phyloP scores from a whole-genome alignment of 257 asterid species.

The Ilex asprella region DNA sequence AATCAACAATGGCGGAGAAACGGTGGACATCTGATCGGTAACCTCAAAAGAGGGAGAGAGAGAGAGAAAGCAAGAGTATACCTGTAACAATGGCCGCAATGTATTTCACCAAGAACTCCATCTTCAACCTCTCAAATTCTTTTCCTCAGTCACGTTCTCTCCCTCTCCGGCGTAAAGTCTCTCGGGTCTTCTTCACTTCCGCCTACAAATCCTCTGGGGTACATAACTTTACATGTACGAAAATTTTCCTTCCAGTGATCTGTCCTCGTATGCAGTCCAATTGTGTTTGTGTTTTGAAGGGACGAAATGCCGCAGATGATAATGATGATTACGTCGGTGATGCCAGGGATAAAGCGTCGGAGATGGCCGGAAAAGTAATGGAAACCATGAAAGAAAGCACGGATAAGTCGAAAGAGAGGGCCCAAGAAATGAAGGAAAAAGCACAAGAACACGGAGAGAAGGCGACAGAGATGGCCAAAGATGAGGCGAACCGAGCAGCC shows the following conservation, averaged over 20 bases:
- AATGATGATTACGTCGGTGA: slow-evolving; percentile 24
- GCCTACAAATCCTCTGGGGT: slow-evolving; percentile 50
- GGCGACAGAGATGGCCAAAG: slow-evolving; percentile 19
- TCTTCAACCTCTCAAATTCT: slow-evolving; percentile 38
- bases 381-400: slow-evolving; percentile 17
- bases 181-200: slow-evolving; percentile 59
- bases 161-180: slow-evolving; percentile 27
- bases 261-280: too few relatives aligned
- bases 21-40: too few relatives aligned
- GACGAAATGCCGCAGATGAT: slow-evolving; percentile 32
- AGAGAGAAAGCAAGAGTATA: too few relatives aligned
- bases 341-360: slow-evolving; percentile 6
- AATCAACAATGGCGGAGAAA: too few relatives aligned
- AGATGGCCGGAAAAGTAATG: slow-evolving; percentile 9
- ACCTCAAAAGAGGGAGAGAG: too few relatives aligned
- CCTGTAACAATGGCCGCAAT: slow-evolving; percentile 43
- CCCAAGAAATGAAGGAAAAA: slow-evolving; percentile 38
- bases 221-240: neutral
- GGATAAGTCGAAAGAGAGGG: slow-evolving; percentile 26
- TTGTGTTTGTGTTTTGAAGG: slow-evolving; percentile 18
- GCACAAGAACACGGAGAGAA: slow-evolving; percentile 19
- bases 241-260: too few relatives aligned
- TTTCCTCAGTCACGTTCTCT: slow-evolving; percentile 28
- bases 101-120: slow-evolving; percentile 26
- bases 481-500: slow-evolving; percentile 4